A percentile compares a stretch with the other conserved stretches of the same genome.
These are phyloP conservation scores for Hyaloscypha variabilis DNA, from an alignment of 495 filamentous ascomycete genomes.

Conservation along the genomic window DNA sequence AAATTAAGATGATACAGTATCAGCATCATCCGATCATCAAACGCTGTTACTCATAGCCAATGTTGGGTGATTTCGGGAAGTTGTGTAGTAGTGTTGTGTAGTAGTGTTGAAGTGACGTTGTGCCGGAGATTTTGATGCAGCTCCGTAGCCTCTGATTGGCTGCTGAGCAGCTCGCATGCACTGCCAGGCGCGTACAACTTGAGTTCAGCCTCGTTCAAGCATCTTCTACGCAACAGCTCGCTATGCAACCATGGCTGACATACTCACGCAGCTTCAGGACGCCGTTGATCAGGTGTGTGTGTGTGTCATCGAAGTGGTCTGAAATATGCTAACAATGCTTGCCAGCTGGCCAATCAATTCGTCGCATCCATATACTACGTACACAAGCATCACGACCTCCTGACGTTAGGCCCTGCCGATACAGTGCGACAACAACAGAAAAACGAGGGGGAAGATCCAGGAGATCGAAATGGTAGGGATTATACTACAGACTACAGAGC, in stretches of 20 bases:
- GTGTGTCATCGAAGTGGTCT: constrained; percentile 9
- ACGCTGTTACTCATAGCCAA: not conserved
- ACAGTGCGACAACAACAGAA: constrained; percentile 59
- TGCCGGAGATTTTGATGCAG: not conserved
- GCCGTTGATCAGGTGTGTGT: constrained; percentile 84
- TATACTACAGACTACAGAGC: not conserved
- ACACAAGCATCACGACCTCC: constrained; percentile 76
- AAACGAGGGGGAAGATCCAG: constrained; percentile 34
- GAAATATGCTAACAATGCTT: not conserved
- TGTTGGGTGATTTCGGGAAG: not conserved
- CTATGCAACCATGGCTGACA: constrained; percentile 71
- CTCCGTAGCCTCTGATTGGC: constrained; percentile 20
- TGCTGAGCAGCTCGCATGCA: not conserved
- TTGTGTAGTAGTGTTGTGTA: constrained; percentile 3
- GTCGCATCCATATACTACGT: constrained; percentile 84
- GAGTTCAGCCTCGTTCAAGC: constrained; percentile 19
- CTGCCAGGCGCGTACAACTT: not conserved
- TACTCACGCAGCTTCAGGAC: constrained; percentile 92
- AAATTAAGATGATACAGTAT: not conserved
- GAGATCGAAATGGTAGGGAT: constrained; percentile 39
- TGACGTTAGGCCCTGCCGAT: constrained; percentile 61
- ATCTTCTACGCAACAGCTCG: constrained; percentile 4
- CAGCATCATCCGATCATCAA: not conserved
- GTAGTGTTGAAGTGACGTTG: constrained; percentile 2
- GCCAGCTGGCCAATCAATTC: constrained; percentile 86